These are phyloP conservation scores for Leucaena leucocephala DNA, from an alignment of 306 rosid species.

Conservation along the genomic window DNA sequence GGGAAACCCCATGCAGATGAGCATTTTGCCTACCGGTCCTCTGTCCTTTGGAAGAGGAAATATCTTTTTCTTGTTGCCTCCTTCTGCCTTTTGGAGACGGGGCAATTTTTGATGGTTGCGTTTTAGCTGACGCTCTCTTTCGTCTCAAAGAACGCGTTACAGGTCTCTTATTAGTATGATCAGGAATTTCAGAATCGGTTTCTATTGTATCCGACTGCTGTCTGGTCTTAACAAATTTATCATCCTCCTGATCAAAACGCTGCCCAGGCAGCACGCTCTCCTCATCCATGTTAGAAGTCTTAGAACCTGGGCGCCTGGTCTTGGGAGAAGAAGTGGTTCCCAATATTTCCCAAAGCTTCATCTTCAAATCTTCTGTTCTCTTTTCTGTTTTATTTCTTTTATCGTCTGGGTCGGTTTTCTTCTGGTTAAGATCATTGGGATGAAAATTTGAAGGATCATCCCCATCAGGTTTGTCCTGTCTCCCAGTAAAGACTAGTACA, in stretches of 20 bases:
- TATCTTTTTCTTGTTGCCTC: slow-evolving; percentile 50
- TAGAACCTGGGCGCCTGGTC: slow-evolving; percentile 49
- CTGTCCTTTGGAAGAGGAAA: slow-evolving; percentile 49
- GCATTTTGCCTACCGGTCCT: slow-evolving; percentile 38
- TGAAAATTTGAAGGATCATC: slow-evolving; percentile 44
- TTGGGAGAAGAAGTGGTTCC: slow-evolving; percentile 68
- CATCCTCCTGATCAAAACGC: slow-evolving; percentile 46
- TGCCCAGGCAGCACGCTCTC: slow-evolving; percentile 47
- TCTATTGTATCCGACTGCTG: slow-evolving; percentile 87
- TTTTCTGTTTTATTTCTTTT: slow-evolving; percentile 54
- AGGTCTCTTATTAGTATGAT: slow-evolving; percentile 57
- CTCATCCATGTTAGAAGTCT: slow-evolving; percentile 39
- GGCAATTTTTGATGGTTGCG: slow-evolving; percentile 40
- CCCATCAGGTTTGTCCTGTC: slow-evolving; percentile 45
- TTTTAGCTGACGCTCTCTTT: slow-evolving; percentile 54
- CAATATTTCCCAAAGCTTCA: slow-evolving; percentile 85
- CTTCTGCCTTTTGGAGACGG: slow-evolving; percentile 41
- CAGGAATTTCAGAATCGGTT: slow-evolving; percentile 80
- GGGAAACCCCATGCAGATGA: slow-evolving; percentile 50
- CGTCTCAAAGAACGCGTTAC: slow-evolving; percentile 62
- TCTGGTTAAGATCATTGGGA: slow-evolving; percentile 48
- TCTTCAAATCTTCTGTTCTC: slow-evolving; percentile 71
- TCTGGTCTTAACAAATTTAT: slow-evolving; percentile 42
- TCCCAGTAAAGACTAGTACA: slow-evolving; percentile 49
- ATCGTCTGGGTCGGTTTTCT: slow-evolving; percentile 40